Conservation (phyloP, 352 stramenopile genomes). For the Phytopythium aichiense region DNA sequence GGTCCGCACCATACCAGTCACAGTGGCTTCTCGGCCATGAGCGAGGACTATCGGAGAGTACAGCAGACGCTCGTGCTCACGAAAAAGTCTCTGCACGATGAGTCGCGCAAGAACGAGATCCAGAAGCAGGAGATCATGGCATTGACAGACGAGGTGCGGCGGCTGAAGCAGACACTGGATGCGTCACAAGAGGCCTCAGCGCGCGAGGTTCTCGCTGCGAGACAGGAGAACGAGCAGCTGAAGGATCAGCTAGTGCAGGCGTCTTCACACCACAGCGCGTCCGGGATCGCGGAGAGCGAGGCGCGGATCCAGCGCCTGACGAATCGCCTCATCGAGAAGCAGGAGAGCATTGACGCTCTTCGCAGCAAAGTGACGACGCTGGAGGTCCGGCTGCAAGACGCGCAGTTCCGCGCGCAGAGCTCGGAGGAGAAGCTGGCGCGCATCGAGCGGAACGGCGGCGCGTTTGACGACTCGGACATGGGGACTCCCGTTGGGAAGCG, state of each 20-base stretch:
- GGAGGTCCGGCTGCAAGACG: conserved; percentile 61
- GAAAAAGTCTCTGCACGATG: conserved; percentile 78
- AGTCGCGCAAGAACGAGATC: conserved; percentile 55
- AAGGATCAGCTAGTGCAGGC: conserved; percentile 41
- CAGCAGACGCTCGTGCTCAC: conserved; percentile 62
- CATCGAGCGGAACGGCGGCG: conserved; percentile 57
- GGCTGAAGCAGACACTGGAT: conserved; percentile 40
- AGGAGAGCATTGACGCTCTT: conserved; percentile 68
- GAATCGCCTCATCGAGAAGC: conserved; percentile 78
- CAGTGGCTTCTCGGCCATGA: conserved; percentile 25
- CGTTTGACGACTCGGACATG: conserved; percentile 64
- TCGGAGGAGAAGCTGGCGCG: conserved; percentile 58
- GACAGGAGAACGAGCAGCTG: conserved; percentile 39
- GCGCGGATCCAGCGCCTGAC: conserved; percentile 73
- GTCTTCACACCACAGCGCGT: conserved; percentile 15
- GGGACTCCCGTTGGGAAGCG: conserved; percentile 39
- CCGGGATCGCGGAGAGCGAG: conserved; percentile 33
- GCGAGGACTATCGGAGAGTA: conserved; percentile 53
- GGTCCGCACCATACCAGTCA: conserved; percentile 6
- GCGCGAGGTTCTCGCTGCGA: conserved; percentile 31
- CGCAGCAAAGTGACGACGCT: conserved; percentile 67
- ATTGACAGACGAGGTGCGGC: conserved; percentile 50
- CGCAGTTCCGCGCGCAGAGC: conserved; percentile 33
- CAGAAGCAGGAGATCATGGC: conserved; percentile 61
- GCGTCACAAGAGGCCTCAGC: conserved; percentile 28